These are phyloP conservation scores for Vitis hybrid DNA, from an alignment of 177 flowering plant genomes.

Conservation along the genomic window DNA sequence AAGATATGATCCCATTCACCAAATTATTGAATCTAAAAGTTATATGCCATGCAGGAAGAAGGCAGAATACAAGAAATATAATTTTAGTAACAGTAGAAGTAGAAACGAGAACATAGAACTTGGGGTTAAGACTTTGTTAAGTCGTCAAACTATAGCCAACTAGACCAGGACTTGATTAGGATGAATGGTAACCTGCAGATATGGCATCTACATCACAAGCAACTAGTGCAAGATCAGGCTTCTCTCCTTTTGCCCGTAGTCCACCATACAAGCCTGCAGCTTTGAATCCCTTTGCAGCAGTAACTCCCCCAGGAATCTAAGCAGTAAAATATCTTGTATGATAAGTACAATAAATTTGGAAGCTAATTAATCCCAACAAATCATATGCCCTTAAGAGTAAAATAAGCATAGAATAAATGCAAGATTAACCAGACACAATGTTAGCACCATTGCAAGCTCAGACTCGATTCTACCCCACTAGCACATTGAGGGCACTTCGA, in stretches of 20 bases:
- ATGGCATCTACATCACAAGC: slow-evolving; percentile 90
- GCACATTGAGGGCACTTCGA: too few species aligned
- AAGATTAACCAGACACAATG: too few species aligned
- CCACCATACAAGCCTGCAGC: slow-evolving; percentile 95
- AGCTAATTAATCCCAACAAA: neutral
- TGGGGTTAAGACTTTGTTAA: too few species aligned
- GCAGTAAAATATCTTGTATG: slow-evolving; percentile 1
- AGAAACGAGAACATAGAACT: too few species aligned
- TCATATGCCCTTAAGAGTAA: neutral
- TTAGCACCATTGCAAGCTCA: too few species aligned
- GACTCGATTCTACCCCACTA: too few species aligned
- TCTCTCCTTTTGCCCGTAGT: slow-evolving; percentile 78
- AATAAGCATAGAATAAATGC: neutral
- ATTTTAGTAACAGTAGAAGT: neutral
- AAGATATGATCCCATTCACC: too few species aligned
- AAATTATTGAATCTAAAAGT: too few species aligned
- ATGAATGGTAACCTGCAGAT: slow-evolving; percentile 64
- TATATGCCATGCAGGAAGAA: too few species aligned
- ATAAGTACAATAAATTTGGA: neutral
- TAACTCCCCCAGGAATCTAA: slow-evolving; percentile 91
- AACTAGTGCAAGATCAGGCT: slow-evolving; percentile 97
- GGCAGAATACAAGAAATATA: neutral
- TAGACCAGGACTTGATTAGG: neutral
- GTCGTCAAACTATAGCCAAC: too few species aligned
- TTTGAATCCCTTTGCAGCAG: slow-evolving; percentile 91